A percentile compares a stretch with the other conserved stretches of the same genome.
Evolutionary conservation across 768 basidiomycete species (phyloP).

Genomic region (Hydnomerulius pinastri): DNA sequence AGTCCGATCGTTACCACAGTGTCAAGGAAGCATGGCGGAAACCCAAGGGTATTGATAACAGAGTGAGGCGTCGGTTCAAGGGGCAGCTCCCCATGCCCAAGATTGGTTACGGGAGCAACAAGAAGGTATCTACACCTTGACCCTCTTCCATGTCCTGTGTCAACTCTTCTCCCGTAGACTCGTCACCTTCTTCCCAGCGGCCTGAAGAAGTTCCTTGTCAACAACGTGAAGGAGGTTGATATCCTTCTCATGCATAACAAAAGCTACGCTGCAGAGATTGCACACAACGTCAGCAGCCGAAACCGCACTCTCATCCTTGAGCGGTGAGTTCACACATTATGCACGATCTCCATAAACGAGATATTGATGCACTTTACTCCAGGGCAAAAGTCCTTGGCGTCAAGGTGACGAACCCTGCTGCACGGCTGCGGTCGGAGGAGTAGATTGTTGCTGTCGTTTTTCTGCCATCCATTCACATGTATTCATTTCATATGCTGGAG

Average conservation of each 20-base stretch:
- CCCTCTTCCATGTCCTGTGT: background rate
- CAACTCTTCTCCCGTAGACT: constrained; percentile 49
- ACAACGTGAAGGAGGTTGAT: constrained; percentile 91
- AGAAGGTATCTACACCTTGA: constrained; percentile 61
- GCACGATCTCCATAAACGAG: background rate
- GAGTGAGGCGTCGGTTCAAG: constrained; percentile 93
- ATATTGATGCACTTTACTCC: constrained; percentile 13
- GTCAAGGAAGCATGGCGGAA: constrained; percentile 99
- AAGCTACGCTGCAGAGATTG: constrained; percentile 93
- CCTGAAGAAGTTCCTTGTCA: constrained; percentile 93
- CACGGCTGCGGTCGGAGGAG: constrained; percentile 94
- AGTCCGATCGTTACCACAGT: constrained; percentile 95
- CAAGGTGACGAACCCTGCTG: constrained; percentile 93
- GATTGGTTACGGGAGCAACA: constrained; percentile 78
- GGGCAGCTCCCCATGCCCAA: constrained; percentile 96
- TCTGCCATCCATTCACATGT: constrained; percentile 38
- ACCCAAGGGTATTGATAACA: constrained; percentile 99
- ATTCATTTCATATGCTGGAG: constrained; percentile 54
- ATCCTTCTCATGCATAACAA: constrained; percentile 98
- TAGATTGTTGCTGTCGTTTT: constrained; percentile 46
- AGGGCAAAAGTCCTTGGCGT: constrained; percentile 86
- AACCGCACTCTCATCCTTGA: constrained; percentile 92
- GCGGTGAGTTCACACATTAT: constrained; percentile 50
- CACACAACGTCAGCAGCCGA: constrained; percentile 93
- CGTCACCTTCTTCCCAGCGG: constrained; percentile 96